Evolutionary conservation across 176 grass and related monocot genomes (phyloP).

Genomic region (Juncus inflexus): DNA sequence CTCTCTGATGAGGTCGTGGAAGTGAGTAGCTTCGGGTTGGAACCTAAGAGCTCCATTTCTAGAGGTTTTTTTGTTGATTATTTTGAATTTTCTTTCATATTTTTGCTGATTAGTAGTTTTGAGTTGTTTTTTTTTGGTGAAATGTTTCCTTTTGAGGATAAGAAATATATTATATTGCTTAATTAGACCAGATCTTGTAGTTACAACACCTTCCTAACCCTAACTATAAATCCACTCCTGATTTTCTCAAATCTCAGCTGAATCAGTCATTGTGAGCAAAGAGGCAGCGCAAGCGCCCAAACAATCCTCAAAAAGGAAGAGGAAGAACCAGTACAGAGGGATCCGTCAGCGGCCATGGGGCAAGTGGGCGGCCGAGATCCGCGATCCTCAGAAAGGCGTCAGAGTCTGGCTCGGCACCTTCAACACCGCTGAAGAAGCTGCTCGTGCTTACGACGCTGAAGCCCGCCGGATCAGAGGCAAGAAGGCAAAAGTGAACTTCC

Average conservation of each 20-base stretch:
- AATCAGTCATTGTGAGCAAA: slow-evolving; percentile 36
- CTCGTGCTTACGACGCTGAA: slow-evolving; percentile 89
- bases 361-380: slow-evolving; percentile 99
- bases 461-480: slow-evolving; percentile 87
- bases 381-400: slow-evolving; percentile 88
- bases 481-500: slow-evolving; percentile 98
- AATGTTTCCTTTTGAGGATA: not conserved
- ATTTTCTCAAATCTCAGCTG: slow-evolving; percentile 38
- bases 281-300: slow-evolving; percentile 42
- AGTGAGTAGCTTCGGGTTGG: slow-evolving; percentile 32
- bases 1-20: slow-evolving; percentile 31
- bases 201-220: not conserved
- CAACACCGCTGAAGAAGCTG: slow-evolving; percentile 96
- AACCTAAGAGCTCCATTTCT: slow-evolving; percentile 35
- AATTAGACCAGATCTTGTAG: not conserved
- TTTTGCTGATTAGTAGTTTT: slow-evolving; percentile 25
- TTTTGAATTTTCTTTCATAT: not conserved
- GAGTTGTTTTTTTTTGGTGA: slow-evolving; percentile 4
- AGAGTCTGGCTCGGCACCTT: slow-evolving; percentile 96
- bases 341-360: slow-evolving; percentile 98
- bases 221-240: slow-evolving; percentile 13
- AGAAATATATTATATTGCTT: slow-evolving; percentile 7
- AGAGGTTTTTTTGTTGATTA: slow-evolving; percentile 24
- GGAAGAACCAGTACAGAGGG: slow-evolving; percentile 87
- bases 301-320: slow-evolving; percentile 63